Evolutionary conservation across 163 green algal genomes (phyloP).

Genomic region (Scenedesmus sp.): DNA sequence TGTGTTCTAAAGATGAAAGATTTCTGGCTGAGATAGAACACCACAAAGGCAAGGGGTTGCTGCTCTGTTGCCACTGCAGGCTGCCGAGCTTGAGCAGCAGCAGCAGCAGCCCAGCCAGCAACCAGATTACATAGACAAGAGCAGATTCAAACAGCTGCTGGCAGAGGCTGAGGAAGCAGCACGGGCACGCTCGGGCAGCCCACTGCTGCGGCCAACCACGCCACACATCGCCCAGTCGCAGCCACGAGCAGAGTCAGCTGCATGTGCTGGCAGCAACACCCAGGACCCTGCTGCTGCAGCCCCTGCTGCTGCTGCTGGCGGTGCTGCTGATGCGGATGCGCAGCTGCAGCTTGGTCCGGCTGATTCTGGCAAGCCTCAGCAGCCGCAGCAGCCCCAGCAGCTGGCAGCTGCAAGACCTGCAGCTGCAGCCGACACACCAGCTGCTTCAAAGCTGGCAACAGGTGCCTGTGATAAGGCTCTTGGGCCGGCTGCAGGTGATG

Average conservation of each 20-base stretch:
- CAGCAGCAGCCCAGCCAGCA: background rate
- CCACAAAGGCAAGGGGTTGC: too few species aligned
- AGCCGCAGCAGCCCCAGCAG: background rate
- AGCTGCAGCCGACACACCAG: background rate
- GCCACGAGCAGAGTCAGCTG: background rate
- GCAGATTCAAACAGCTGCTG: conserved; percentile 37
- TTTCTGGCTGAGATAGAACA: background rate
- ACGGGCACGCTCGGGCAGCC: conserved; percentile 23
- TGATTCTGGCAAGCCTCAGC: background rate
- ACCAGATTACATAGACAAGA: background rate
- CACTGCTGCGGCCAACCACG: conserved; percentile 2
- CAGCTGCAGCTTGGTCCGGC: background rate
- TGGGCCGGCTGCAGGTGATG: background rate
- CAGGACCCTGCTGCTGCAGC: background rate
- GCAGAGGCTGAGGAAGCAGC: conserved; percentile 38
- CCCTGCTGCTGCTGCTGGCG: background rate
- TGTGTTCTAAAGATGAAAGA: too few species aligned
- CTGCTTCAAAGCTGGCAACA: background rate
- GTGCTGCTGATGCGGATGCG: background rate
- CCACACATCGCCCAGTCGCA: background rate
- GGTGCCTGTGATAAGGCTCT: background rate
- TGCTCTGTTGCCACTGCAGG: background rate
- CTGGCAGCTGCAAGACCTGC: background rate
- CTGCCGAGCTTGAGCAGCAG: background rate
- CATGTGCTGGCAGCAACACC: background rate